Percentiles rank a stretch among this genome's conserved stretches.
Evolutionary conservation across 2,329 filamentous ascomycete genomes (phyloP).

Genomic region (Zopfia rhizophila): DNA sequence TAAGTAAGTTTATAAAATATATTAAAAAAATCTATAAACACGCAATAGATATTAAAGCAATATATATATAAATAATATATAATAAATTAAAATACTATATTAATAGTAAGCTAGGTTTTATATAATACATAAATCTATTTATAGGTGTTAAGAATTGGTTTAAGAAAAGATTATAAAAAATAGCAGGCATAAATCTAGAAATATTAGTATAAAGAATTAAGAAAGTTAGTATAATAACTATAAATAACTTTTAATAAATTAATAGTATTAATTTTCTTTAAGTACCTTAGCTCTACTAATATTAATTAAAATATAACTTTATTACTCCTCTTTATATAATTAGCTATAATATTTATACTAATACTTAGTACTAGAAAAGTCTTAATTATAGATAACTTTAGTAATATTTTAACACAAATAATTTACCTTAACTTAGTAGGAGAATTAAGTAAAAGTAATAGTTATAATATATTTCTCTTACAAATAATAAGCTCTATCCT

Average conservation of each 20-base stretch:
- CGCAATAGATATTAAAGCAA: background rate
- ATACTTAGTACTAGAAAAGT: background rate
- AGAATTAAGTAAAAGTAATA: background rate
- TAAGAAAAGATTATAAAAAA: conserved; percentile 1
- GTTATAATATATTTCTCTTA: background rate
- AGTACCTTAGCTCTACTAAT: background rate
- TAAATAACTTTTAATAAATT: background rate
- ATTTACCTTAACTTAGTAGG: no score
- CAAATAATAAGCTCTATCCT: background rate
- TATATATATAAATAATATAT: no score
- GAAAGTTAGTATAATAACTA: background rate
- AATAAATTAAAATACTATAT: background rate
- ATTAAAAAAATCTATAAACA: background rate
- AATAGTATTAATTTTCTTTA: conserved; percentile 3
- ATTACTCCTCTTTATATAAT: background rate
- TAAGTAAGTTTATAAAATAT: conserved; percentile 5
- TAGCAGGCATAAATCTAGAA: background rate
- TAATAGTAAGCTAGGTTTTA: conserved; percentile 1
- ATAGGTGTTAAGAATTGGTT: background rate
- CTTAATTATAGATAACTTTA: no score
- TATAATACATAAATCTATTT: conserved; percentile 2
- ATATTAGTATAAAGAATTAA: background rate
- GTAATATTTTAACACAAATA: no score
- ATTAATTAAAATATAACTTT: background rate
- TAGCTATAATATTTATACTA: background rate